A percentile compares a stretch with the other conserved stretches of the same genome.
Evolutionary conservation across 345 rosid species (phyloP).

Genomic region (Eucalyptus pumila): DNA sequence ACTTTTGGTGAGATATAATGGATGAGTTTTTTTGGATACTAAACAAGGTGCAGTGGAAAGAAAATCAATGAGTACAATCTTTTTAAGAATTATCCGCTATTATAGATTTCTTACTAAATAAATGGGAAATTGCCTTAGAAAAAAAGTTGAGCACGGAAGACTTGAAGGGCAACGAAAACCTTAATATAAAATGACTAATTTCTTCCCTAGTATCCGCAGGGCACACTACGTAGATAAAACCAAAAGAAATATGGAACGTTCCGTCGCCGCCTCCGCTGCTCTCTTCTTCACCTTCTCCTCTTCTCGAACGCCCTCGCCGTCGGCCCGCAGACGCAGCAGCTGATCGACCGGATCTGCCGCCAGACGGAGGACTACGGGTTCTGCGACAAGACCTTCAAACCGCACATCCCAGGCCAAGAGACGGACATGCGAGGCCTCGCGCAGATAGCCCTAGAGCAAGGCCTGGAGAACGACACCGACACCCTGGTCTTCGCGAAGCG

Average conservation of each 20-base stretch:
- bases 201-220: too few relatives aligned
- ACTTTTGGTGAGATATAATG: neutral
- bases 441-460: neutral
- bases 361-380: neutral
- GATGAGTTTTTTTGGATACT: neutral
- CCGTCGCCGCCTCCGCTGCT: neutral
- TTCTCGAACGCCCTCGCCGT: neutral
- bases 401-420: neutral
- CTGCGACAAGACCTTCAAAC: neutral
- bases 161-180: neutral
- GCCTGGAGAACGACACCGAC: neutral
- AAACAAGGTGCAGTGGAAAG: neutral
- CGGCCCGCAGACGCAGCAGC: neutral
- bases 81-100: neutral
- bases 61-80: neutral
- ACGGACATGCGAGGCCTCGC: neutral
- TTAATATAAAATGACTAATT: neutral
- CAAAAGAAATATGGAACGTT: neutral
- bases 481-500: neutral
- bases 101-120: neutral
- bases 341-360: neutral
- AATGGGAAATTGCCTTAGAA: neutral
- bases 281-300: neutral
- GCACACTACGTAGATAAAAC: neutral
- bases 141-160: neutral